phyloP scores from a whole-genome alignment of 23 red algal species.

The Gracilaria gracilis region DNA sequence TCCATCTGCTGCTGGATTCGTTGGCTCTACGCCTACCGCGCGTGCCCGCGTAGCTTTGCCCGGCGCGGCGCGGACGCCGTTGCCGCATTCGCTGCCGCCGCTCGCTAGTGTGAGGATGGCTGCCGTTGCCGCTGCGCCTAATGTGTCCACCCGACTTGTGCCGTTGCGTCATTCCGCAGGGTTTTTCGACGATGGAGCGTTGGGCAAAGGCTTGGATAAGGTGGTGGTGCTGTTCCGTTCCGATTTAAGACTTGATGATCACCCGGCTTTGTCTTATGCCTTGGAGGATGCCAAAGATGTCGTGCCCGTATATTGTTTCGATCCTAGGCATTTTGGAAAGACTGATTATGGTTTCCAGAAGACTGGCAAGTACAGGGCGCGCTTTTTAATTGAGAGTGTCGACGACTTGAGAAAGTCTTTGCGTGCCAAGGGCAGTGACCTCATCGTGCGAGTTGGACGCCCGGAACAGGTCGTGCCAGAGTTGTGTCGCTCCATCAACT shows the following conservation, averaged over 20 bases:
- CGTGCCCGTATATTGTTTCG: slow-evolving; percentile 95
- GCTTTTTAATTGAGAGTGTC: slow-evolving; percentile 95
- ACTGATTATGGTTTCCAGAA: slow-evolving; percentile 99
- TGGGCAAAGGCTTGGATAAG: slow-evolving; percentile 3
- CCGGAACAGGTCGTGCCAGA: slow-evolving; percentile 90
- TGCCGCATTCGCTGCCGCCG: neutral
- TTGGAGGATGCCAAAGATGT: slow-evolving; percentile 80
- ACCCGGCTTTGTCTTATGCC: slow-evolving; percentile 86
- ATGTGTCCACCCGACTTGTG: neutral
- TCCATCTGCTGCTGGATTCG: slow-evolving; percentile 14
- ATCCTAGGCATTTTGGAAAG: slow-evolving; percentile 97
- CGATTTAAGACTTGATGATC: slow-evolving; percentile 96
- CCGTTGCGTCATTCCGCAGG: neutral
- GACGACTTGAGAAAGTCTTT: slow-evolving; percentile 80
- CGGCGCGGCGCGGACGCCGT: neutral
- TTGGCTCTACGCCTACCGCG: slow-evolving; percentile 15
- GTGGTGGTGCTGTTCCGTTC: slow-evolving; percentile 92
- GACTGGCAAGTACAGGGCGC: slow-evolving; percentile 92
- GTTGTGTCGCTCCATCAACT: slow-evolving; percentile 54
- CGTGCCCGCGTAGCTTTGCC: neutral
- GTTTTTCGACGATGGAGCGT: slow-evolving; percentile 1
- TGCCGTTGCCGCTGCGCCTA: neutral
- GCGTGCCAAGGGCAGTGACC: slow-evolving; percentile 78
- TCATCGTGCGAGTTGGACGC: slow-evolving; percentile 86
- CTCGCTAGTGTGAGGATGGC: neutral